Evolutionary conservation across 257 asterid species (phyloP), one percentile per base, ranked within the genome.

Genomic region (Echium plantagineum): DNA sequence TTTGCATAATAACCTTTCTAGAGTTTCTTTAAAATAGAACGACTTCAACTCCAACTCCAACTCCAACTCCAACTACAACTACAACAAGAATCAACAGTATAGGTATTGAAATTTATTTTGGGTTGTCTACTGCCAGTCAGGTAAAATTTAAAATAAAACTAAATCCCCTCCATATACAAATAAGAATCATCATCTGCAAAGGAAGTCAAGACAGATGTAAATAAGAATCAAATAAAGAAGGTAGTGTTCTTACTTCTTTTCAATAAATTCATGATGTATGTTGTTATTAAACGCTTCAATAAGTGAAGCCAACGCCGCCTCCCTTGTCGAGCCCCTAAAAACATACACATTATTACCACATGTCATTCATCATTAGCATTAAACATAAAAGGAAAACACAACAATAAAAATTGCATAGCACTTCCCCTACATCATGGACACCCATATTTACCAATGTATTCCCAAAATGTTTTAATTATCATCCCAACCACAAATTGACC

Each of bases 261-360:
- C 95, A 15, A 84, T 83, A 74, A 81, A 93, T 22, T 81, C 94
- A 35, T 75, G 84, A 55, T 82, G 91, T 53, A 93, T 51, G 73
- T 69, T 83, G 86, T 70, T 83, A 66, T 79, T 89, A 57, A 93
- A 93, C 18, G 87, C 74, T 70, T 86, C 90, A 47, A 78, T 80
- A 59, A 93, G 72, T 30, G 89, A 75, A 9, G 85, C 68, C 86
- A 93, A 72, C 5, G 95, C 97, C 74, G 79, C 80, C 82, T 93
- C 97, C 72, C 95, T 80, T 17, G 96, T 86, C 58, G 96, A 68
- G 7, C 96, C 99, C 81, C 99, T 93, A 89, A 30, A 76, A 9
- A 67, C 17, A 71, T 4, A 55, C 24, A 48, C 38, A 42, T 35
- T 46, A 42, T 35, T 46, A 22, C 19, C 7, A 16, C 53, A 63